phyloP scores from a whole-genome alignment of 2,329 filamentous ascomycete genomes.

The Fusarium foetens region DNA sequence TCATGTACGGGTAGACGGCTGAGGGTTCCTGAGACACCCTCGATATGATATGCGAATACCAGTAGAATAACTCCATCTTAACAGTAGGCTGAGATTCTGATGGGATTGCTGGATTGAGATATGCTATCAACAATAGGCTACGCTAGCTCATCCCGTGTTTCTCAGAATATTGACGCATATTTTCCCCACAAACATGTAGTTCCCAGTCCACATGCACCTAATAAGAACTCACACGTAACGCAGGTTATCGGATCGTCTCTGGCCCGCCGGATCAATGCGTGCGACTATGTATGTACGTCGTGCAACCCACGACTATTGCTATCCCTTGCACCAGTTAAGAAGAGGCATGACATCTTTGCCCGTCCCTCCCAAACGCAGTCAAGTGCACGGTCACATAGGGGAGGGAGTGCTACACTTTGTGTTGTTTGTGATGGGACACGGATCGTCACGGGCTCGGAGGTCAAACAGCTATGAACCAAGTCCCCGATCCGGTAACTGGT shows the following conservation, averaged over 20 bases:
- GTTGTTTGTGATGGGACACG: constrained; percentile 2
- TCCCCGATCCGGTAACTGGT: constrained; percentile 5
- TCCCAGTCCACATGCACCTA: neutral
- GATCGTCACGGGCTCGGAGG: constrained; percentile 15
- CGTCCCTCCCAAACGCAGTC: neutral
- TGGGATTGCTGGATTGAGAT: neutral
- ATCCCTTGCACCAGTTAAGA: constrained; percentile 4
- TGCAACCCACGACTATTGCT: constrained; percentile 17
- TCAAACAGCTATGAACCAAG: neutral
- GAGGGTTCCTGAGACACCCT: neutral
- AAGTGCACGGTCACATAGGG: neutral
- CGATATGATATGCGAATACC: no score
- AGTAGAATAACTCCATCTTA: neutral
- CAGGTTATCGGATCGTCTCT: constrained; percentile 24
- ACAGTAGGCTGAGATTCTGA: neutral
- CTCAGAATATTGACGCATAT: neutral
- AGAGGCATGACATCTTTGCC: neutral
- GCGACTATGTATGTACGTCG: neutral
- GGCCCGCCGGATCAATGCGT: constrained; percentile 29
- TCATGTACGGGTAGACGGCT: neutral
- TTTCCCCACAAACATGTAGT: neutral
- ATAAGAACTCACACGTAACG: constrained; percentile 7
- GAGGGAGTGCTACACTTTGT: neutral
- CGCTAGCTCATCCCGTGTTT: neutral
- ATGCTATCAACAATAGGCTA: neutral